Base-by-base conservation (phyloP, 2,329 filamentous ascomycete species). In the Xylariales sp. region DNA sequence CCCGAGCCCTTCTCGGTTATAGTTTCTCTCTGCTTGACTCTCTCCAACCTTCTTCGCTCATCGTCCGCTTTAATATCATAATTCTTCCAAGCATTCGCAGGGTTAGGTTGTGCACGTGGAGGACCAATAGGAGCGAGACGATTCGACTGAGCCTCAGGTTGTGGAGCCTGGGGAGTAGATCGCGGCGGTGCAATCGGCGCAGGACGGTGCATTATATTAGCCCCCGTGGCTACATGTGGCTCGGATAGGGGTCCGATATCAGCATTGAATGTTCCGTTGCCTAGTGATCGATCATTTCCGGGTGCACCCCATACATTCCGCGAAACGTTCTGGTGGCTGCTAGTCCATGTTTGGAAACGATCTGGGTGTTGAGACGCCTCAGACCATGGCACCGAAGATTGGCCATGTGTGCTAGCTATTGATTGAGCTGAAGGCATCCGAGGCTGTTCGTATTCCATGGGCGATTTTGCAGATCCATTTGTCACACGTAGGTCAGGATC, bases 261-360 rank as follows among this genome's bases (percentile, higher is more conserved):
- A 12, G 87, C 84, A 64, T 87, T 89, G 74, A 94, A 94, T 0
- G 91, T 93, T 50, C 92, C 92, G 77, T 94, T 94, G 3, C 92
- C 92, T 23, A 94, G 88, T 10, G 88, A 89, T 62, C 89, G 86
- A 71, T 92, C 89, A 73, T 87, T 90, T 62, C 88, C 88, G n/a
- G 89, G 90, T 50, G 91, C 88, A 18, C 89, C 91, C 92, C 92
- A 94, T 18, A 94, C 90, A 75, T 91, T 93, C 55, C 86, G 83
- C 12, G 83, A 78, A 10, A 81, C 70, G 52, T 82, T 80, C 55
- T 84, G 85, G 45, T 80, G 76, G 23, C 77, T 76, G 34, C 81
- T 75, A 34, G 80, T 81, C 87, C 88, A 90, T 1, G 83, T 79
- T 10, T 83, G 77, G 60, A 83, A 84, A 54, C 84, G 81, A 23